Percentiles rank a stretch among this genome's conserved stretches.
Evolutionary conservation across 257 asterid species (phyloP).

Genomic region (Nicotiana tomentosiformis): DNA sequence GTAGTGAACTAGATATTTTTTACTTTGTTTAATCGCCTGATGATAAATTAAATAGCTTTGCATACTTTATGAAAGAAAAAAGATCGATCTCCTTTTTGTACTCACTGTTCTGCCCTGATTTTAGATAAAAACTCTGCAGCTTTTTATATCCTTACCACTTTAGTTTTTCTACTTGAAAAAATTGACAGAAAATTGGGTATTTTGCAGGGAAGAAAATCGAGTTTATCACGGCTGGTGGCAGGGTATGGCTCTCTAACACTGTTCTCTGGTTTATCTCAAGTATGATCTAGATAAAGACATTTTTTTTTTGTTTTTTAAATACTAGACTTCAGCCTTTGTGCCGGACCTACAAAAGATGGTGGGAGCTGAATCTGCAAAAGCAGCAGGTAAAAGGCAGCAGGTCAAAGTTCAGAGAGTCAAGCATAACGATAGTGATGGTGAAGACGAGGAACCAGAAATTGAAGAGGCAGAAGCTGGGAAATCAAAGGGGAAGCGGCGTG

Average conservation of each 20-base stretch:
- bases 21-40: neutral
- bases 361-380: slow-evolving; percentile 57
- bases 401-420: slow-evolving; percentile 12
- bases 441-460: slow-evolving; percentile 33
- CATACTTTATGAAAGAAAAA: neutral
- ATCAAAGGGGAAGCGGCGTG: slow-evolving; percentile 24
- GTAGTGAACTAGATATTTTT: neutral
- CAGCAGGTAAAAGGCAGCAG: slow-evolving; percentile 30
- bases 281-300: neutral
- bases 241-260: slow-evolving; percentile 50
- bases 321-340: slow-evolving; percentile 86
- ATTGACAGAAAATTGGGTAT: slow-evolving; percentile 12
- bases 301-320: neutral
- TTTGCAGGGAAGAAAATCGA: slow-evolving; percentile 83
- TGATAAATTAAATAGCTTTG: neutral
- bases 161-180: neutral
- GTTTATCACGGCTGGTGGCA: slow-evolving; percentile 88
- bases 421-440: slow-evolving; percentile 16
- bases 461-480: slow-evolving; percentile 28
- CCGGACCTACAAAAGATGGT: slow-evolving; percentile 80
- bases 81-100: neutral
- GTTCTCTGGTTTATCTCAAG: neutral
- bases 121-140: neutral
- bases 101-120: neutral
- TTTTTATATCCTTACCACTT: neutral